Percentiles rank a stretch among this genome's conserved stretches.
phyloP scores from a whole-genome alignment of 305 asterid genomes.

The Fraxinus floribunda region DNA sequence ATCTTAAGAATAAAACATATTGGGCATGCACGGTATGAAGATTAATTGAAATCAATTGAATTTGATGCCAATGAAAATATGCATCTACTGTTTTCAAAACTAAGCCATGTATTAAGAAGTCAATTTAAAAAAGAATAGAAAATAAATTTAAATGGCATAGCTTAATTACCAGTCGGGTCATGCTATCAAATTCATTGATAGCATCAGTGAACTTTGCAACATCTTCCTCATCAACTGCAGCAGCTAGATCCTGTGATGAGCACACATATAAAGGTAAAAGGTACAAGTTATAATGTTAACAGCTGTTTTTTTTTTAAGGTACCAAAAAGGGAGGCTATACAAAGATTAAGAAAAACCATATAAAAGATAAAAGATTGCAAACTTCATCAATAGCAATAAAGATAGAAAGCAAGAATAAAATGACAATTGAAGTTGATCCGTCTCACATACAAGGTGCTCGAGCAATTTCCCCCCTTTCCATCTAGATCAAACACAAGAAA shows the following conservation, averaged over 20 bases:
- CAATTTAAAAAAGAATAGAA: neutral
- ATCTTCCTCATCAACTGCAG: slow-evolving; percentile 93
- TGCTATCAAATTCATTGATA: slow-evolving; percentile 89
- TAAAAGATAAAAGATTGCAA: neutral
- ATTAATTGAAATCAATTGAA: neutral
- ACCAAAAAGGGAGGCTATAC: neutral
- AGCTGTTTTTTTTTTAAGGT: neutral
- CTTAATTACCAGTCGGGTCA: slow-evolving; percentile 80
- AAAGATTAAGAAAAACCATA: neutral
- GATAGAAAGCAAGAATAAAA: neutral
- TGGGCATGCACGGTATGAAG: no score
- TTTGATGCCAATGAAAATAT: neutral
- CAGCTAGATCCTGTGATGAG: slow-evolving; percentile 65
- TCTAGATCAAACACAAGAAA: no score
- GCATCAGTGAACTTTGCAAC: slow-evolving; percentile 83
- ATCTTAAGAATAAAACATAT: no score
- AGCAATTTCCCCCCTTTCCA: no score
- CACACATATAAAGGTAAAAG: slow-evolving; percentile 1
- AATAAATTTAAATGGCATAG: neutral
- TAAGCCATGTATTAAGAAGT: neutral
- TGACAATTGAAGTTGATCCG: neutral
- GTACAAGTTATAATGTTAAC: neutral
- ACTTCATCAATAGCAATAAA: slow-evolving; percentile 11
- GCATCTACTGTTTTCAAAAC: neutral
- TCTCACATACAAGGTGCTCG: neutral